A percentile compares a stretch with the other conserved stretches of the same genome.
These are phyloP conservation scores for Beauveria sp. DNA, from an alignment of 2,329 filamentous ascomycete genomes.

Conservation along the genomic window DNA sequence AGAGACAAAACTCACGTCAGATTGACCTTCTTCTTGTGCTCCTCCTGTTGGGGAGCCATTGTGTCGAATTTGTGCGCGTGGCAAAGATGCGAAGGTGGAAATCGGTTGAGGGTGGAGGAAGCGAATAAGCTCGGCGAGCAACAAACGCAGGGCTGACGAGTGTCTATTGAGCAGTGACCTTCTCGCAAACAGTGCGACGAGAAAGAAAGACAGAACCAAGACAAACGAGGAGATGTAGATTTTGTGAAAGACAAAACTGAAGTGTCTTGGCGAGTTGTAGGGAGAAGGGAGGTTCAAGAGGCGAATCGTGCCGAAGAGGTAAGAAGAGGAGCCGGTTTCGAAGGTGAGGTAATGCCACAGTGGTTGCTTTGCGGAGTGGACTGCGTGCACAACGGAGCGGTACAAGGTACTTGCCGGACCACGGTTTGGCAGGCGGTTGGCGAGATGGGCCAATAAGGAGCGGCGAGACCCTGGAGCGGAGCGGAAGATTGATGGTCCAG, in stretches of 20 bases:
- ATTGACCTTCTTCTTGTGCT: slow-evolving; percentile 78
- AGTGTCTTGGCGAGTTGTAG: slow-evolving; percentile 1
- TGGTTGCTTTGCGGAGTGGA: slow-evolving; percentile 3
- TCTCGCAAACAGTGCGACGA: slow-evolving; percentile 1
- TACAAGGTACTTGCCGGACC: slow-evolving; percentile 10
- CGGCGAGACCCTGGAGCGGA: slow-evolving; percentile 19
- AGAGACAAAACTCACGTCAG: slow-evolving; percentile 54
- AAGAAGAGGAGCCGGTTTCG: slow-evolving; percentile 10
- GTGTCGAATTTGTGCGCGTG: slow-evolving; percentile 31
- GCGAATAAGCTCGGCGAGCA: slow-evolving; percentile 5
- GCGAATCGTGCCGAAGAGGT: slow-evolving; percentile 6
- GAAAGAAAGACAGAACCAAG: background rate
- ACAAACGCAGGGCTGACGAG: slow-evolving; percentile 6
- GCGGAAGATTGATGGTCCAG: slow-evolving; percentile 31
- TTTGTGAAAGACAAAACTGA: background rate
- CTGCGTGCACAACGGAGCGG: background rate
- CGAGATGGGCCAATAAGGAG: slow-evolving; percentile 27
- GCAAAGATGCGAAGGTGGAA: slow-evolving; percentile 17
- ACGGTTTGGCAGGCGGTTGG: slow-evolving; percentile 6
- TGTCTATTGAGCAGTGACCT: background rate
- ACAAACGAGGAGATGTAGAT: background rate
- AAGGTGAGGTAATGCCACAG: slow-evolving; percentile 13
- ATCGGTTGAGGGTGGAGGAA: slow-evolving; percentile 18
- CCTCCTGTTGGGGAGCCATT: slow-evolving; percentile 62
- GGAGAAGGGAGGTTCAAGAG: slow-evolving; percentile 12